Evolutionary conservation across 257 asterid species (phyloP).

Genomic region (Solanum chilense): DNA sequence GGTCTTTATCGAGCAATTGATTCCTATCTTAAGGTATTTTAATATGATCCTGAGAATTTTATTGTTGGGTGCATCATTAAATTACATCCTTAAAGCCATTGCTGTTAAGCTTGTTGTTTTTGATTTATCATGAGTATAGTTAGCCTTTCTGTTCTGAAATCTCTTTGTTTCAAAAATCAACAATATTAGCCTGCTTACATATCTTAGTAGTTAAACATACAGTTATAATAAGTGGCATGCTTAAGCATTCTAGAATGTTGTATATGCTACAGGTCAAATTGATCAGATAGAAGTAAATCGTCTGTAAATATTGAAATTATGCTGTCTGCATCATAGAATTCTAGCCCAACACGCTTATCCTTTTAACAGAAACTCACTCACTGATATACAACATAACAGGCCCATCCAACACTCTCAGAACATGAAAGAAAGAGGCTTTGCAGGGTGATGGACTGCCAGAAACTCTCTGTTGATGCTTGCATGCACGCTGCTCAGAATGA

Average conservation of each 20-base stretch:
- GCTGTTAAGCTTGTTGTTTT: neutral
- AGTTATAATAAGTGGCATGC: too few relatives aligned
- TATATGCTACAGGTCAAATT: neutral
- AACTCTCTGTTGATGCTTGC: conserved; percentile 89
- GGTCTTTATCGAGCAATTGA: conserved; percentile 87
- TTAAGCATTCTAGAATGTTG: neutral
- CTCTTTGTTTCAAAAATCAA: too few relatives aligned
- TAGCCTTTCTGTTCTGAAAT: neutral
- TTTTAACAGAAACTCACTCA: neutral
- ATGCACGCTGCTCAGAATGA: conserved; percentile 98
- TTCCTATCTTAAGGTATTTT: conserved; percentile 83
- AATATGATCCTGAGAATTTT: neutral
- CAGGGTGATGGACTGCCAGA: conserved; percentile 95
- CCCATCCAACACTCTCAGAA: conserved; percentile 78
- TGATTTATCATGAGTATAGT: neutral
- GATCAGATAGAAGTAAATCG: neutral
- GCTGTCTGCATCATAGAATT: neutral
- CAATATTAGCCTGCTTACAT: too few relatives aligned
- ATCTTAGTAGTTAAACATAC: too few relatives aligned
- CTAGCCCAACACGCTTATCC: neutral
- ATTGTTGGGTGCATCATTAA: neutral
- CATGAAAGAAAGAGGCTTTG: conserved; percentile 92
- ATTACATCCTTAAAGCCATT: neutral
- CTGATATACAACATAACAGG: conserved; percentile 28
- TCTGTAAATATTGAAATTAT: neutral